Evolutionary conservation across 106 monocot species (phyloP).

Genomic region (Chionographis japonica): DNA sequence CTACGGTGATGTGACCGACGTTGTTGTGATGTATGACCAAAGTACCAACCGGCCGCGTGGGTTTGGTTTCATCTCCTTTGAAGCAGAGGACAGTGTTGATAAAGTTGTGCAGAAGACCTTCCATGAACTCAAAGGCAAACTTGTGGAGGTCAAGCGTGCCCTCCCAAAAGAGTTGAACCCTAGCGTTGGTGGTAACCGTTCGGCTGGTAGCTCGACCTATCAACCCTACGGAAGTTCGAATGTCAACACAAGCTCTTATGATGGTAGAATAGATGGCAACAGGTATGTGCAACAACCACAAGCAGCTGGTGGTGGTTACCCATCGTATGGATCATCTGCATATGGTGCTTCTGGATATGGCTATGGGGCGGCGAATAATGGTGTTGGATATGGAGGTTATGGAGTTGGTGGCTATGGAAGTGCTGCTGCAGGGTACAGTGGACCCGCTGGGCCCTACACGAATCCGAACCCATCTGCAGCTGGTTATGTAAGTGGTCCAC

Average conservation of each 20-base stretch:
- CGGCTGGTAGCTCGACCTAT: constrained; percentile 44
- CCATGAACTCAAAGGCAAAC: constrained; percentile 82
- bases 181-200: constrained; percentile 36
- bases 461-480: constrained; percentile 46
- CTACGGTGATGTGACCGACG: constrained; percentile 76
- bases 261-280: constrained; percentile 62
- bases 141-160: constrained; percentile 96
- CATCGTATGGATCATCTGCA: constrained; percentile 55
- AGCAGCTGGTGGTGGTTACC: constrained; percentile 36
- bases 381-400: constrained; percentile 48
- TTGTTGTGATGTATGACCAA: constrained; percentile 96
- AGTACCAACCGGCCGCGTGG: constrained; percentile 86
- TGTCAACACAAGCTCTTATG: constrained; percentile 50
- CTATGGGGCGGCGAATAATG: constrained; percentile 50
- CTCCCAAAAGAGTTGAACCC: constrained; percentile 80
- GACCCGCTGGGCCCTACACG: constrained; percentile 44
- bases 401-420: constrained; percentile 49
- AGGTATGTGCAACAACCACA: constrained; percentile 79
- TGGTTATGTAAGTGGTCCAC: constrained; percentile 45
- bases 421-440: constrained; percentile 43
- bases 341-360: constrained; percentile 75
- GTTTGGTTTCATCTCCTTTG: constrained; percentile 93
- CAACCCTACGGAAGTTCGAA: constrained; percentile 51
- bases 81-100: constrained; percentile 86
- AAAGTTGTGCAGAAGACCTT: constrained; percentile 79